phyloP scores from a whole-genome alignment of 176 grass and related monocot genomes.

The Oryza rufipogon region DNA sequence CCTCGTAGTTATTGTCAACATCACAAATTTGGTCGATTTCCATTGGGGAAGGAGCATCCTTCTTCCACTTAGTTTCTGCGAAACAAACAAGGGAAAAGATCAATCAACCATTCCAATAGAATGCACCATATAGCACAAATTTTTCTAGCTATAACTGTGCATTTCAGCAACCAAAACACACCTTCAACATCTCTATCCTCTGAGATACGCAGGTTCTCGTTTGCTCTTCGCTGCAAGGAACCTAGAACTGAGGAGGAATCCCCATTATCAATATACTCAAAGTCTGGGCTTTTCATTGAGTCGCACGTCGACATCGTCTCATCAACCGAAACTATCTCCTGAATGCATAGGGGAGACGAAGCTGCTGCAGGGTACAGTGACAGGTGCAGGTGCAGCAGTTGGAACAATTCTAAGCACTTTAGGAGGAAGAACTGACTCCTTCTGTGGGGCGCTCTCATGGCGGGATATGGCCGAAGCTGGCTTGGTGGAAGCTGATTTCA shows the following conservation, averaged over 20 bases:
- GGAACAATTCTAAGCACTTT: constrained; percentile 15
- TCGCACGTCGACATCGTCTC: constrained; percentile 97
- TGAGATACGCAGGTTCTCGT: constrained; percentile 78
- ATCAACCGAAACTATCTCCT: constrained; percentile 55
- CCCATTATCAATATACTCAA: constrained; percentile 91
- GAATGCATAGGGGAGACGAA: constrained; percentile 60
- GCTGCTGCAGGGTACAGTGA: constrained; percentile 53
- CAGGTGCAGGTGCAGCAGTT: constrained; percentile 14
- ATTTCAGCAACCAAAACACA: constrained; percentile 44
- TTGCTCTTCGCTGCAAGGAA: constrained; percentile 75
- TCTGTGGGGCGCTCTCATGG: constrained; percentile 16
- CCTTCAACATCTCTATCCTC: constrained; percentile 60
- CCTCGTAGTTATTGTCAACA: constrained; percentile 65
- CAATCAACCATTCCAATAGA: constrained; percentile 22
- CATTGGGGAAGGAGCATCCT: constrained; percentile 57
- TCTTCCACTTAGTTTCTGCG: constrained; percentile 62
- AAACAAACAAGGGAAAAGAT: constrained; percentile 4
- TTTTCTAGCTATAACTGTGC: background rate
- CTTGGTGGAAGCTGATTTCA: constrained; percentile 48
- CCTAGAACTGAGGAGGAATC: constrained; percentile 64
- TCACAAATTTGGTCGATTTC: constrained; percentile 62
- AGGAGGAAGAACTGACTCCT: constrained; percentile 34
- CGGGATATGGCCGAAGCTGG: constrained; percentile 31
- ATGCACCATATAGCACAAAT: background rate
- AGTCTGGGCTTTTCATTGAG: constrained; percentile 93